Base-by-base conservation (phyloP, 306 rosid genomes). In the Vigna hirtella region DNA sequence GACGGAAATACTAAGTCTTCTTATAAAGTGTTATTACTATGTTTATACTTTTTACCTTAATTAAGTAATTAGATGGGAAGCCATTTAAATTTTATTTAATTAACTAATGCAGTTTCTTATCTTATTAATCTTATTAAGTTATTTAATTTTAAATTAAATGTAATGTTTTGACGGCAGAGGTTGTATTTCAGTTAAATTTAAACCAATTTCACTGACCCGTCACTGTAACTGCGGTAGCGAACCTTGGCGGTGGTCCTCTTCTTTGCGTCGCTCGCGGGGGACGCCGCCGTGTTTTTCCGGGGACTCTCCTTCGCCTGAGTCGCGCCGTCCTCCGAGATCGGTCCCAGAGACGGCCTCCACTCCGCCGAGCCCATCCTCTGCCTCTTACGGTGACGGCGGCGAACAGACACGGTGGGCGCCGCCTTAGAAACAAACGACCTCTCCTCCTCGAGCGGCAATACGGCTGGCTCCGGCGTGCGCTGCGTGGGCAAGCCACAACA, bases 281-380 rank as follows among this genome's bases (percentile, higher is more conserved):
- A 14, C n/a, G 1, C 3, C 18, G 14, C 71, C 3, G 73, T 5
- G n/a, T 56, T 59, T 15, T 59, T 53, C n/a, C 67, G 36, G 26
- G 76, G 42, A 38, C 40, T 38, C 1, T 22, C 68, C 3, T 56
- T 74, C 69, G 15, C 71, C 49, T 36, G 7, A 51, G 9, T 14
- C 2, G 26, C 24, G 26, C 22, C 17, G 69, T 90, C 90, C 83
- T 92, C 97, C 1, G 85, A 75, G 8, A 92, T 92, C 6, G 94
- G 26, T 40, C 79, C 48, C 22, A 90, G 77, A 68, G 91, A 84
- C 22, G 97, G 97, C 84, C 57, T 88, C 97, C 97, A 92, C 4
- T 87, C 88, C 0, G 24, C 5, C 2, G 58, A 43, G 5, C 75
- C 55, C 22, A 1, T 38, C 51, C 74, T 58, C 50, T 62, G 66